A percentile compares a stretch with the other conserved stretches of the same genome.
Conservation (phyloP, 108 stramenopile species). For the Stephanodiscus triporus region DNA sequence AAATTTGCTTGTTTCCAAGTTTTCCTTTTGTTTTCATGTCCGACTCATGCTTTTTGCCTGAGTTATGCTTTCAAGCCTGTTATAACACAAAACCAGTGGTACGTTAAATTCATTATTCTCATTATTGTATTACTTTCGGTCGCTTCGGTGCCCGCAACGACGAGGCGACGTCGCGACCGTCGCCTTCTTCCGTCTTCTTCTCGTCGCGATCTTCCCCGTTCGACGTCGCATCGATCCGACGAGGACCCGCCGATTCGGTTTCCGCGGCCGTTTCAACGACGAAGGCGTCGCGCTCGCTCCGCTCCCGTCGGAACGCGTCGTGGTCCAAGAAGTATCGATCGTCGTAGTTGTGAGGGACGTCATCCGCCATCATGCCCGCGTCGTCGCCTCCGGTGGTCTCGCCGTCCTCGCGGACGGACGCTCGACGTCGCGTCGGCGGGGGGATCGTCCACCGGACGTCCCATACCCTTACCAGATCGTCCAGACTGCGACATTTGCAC, state of each 20-base stretch:
- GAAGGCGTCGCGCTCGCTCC: background rate
- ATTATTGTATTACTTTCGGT: constrained; percentile 18
- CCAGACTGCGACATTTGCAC: constrained; percentile 65
- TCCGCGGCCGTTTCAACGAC: background rate
- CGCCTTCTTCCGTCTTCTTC: constrained; percentile 31
- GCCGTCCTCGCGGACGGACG: background rate
- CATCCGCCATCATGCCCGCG: constrained; percentile 11
- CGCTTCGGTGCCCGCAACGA: constrained; percentile 22
- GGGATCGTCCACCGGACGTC: constrained; percentile 53
- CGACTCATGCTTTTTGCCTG: no score
- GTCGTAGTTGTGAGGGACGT: constrained; percentile 47
- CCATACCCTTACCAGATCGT: constrained; percentile 79
- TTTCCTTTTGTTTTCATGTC: no score
- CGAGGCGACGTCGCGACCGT: background rate
- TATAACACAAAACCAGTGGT: no score
- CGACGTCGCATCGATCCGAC: background rate
- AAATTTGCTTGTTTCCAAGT: no score
- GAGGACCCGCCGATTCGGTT: background rate
- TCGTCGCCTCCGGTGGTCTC: background rate
- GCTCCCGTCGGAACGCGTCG: constrained; percentile 36
- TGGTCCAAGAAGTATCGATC: constrained; percentile 58
- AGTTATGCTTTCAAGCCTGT: no score
- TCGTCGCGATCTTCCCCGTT: constrained; percentile 14
- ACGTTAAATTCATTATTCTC: no score
- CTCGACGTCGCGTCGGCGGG: background rate